Evolutionary conservation across 2,329 filamentous ascomycete genomes (phyloP), one percentile per base, ranked within the genome.

Genomic region (Trichoderma sp.): DNA sequence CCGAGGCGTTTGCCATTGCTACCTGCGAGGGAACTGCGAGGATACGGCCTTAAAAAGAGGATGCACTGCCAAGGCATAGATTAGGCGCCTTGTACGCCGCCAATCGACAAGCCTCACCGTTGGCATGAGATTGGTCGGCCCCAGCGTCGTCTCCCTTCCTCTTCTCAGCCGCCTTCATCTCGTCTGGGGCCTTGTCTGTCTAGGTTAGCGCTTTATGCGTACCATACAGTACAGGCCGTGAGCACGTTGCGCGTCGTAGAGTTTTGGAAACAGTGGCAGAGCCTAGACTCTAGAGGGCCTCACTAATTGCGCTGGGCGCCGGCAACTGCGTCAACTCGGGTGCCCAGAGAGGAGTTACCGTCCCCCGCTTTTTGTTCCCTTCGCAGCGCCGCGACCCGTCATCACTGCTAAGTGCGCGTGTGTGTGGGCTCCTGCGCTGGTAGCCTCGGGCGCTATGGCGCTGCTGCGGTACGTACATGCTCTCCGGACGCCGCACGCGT

Each of bases 371-470:
- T 49, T 66, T 58, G 40, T 58, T n/a, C 62, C 62, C 52, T 57
- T 66, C 29, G 53, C 62, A 66, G 62, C 62, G 35, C 62, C 10
- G 59, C 59, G 16, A 52, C 60, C 60, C 60, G 60, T 63, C 60
- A 37, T 62, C 60, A 35, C 60, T 52, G 43, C 60, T 53, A 47
- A 65, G 21, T 33, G 63, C n/a, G 63, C 13, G 63, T 66, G 62
- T 66, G 63, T 47, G 63, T 63, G 63, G 63, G 49, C 49, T 29
- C n/a, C 63, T 66, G 33, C 52, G 37, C 24, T 66, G 53, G 37
- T 59, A 43, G 63, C 40, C 63, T 66, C 63, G 63, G 63, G 63
- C 63, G 31, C 63, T 66, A 57, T 35, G 21, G 27, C 24, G 11
- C 27, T 29, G 21, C 29, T 13, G 40, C 37, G 60, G 31, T 63